phyloP scores from a whole-genome alignment of 176 grass and related monocot genomes.

The Zea mays region DNA sequence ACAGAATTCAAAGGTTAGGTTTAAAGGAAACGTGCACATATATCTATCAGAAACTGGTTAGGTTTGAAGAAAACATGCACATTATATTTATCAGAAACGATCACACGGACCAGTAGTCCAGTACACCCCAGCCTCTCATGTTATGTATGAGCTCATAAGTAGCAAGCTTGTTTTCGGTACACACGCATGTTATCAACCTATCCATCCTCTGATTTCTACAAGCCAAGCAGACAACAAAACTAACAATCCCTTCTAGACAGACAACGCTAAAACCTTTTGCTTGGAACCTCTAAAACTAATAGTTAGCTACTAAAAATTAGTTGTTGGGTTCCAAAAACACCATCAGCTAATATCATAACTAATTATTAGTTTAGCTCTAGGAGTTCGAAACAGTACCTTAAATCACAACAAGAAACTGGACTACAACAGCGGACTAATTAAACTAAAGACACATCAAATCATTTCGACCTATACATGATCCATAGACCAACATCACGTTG shows the following conservation, averaged over 20 bases:
- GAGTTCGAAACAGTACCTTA: no score
- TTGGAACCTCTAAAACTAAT: no score
- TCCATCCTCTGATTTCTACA: constrained; percentile 28
- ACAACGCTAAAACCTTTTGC: neutral
- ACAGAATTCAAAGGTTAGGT: constrained; percentile 4
- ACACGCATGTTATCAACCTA: constrained; percentile 5
- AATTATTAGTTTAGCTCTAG: no score
- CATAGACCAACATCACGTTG: constrained; percentile 2
- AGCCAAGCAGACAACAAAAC: neutral
- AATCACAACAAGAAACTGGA: no score
- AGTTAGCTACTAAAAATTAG: no score
- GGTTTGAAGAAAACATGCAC: constrained; percentile 1
- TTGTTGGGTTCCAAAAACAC: no score
- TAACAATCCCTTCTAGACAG: constrained; percentile 10
- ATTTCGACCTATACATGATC: neutral
- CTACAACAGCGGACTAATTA: neutral
- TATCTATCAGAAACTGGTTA: neutral
- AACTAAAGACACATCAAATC: neutral
- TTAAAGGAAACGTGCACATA: neutral
- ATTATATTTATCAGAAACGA: neutral
- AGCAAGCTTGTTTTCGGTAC: neutral
- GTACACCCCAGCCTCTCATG: no score
- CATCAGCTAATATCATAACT: no score
- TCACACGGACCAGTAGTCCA: neutral
- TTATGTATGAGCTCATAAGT: neutral